A percentile compares a stretch with the other conserved stretches of the same genome.
Conservation (phyloP, 2,329 filamentous ascomycete genomes). For the Coniochaeta sp. region DNA sequence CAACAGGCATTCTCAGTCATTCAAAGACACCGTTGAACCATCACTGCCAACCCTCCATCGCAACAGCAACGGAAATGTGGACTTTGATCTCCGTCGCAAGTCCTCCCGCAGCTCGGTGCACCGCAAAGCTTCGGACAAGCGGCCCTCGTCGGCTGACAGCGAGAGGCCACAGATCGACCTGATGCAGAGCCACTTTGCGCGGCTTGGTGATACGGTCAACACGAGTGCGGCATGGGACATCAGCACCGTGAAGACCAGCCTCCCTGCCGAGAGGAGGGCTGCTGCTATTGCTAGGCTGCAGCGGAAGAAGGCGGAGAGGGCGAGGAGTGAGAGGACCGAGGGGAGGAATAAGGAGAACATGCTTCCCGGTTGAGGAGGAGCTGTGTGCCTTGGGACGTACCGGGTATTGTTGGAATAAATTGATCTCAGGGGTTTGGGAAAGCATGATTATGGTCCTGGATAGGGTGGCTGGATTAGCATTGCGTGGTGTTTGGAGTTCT, state of each 20-base stretch:
- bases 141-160: conserved; percentile 17
- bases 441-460: too few species aligned
- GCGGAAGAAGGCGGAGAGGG: conserved; percentile 45
- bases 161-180: conserved; percentile 35
- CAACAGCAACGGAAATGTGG: conserved; percentile 7
- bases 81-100: conserved; percentile 10
- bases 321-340: conserved; percentile 24
- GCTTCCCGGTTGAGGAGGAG: conserved; percentile 21
- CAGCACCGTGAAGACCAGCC: conserved; percentile 32
- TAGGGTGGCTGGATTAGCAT: background rate
- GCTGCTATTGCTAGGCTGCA: conserved; percentile 49
- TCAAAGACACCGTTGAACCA: background rate
- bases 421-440: conserved; percentile 4
- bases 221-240: conserved; percentile 23
- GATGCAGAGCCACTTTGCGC: conserved; percentile 36
- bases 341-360: conserved; percentile 46
- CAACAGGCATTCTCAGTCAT: background rate
- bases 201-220: conserved; percentile 31
- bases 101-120: background rate
- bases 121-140: conserved; percentile 12
- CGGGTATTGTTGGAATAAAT: conserved; percentile 7
- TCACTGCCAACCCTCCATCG: background rate
- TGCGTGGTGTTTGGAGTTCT: conserved; percentile 14
- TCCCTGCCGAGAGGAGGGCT: conserved; percentile 44
- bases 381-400: conserved; percentile 3